These are phyloP conservation scores for Zizania palustris DNA, from an alignment of 202 grass and related monocot species.

Conservation along the genomic window DNA sequence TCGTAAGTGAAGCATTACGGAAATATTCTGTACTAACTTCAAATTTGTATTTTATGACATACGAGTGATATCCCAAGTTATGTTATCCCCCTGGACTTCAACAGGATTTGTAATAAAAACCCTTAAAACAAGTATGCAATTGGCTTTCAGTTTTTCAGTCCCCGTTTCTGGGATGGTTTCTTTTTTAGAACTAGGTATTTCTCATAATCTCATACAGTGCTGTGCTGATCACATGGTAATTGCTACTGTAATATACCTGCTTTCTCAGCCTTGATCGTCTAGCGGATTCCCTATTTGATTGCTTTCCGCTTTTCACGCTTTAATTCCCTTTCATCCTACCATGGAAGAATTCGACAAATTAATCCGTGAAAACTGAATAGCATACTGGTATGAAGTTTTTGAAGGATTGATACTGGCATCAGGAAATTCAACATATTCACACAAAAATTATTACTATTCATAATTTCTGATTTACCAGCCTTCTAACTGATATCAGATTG, in stretches of 20 bases:
- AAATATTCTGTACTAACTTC: conserved; percentile 17
- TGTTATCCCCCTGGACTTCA: background rate
- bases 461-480: conserved; percentile 21
- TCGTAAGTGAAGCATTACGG: background rate
- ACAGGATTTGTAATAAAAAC: background rate
- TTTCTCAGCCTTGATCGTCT: conserved; percentile 95
- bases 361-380: background rate
- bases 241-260: conserved; percentile 56
- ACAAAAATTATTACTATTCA: background rate
- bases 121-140: conserved; percentile 1
- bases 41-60: background rate
- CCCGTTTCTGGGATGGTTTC: conserved; percentile 6
- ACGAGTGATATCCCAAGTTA: background rate
- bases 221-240: background rate
- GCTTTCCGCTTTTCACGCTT: conserved; percentile 89
- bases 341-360: conserved; percentile 15
- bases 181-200: background rate
- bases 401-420: background rate
- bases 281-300: conserved; percentile 92
- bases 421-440: background rate
- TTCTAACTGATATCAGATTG: background rate
- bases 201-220: background rate
- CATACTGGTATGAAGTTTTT: background rate
- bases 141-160: conserved; percentile 22
- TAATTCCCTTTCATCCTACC: conserved; percentile 76